Conservation (phyloP, 2,329 filamentous ascomycete genomes). For the Colletotrichum limetticola region DNA sequence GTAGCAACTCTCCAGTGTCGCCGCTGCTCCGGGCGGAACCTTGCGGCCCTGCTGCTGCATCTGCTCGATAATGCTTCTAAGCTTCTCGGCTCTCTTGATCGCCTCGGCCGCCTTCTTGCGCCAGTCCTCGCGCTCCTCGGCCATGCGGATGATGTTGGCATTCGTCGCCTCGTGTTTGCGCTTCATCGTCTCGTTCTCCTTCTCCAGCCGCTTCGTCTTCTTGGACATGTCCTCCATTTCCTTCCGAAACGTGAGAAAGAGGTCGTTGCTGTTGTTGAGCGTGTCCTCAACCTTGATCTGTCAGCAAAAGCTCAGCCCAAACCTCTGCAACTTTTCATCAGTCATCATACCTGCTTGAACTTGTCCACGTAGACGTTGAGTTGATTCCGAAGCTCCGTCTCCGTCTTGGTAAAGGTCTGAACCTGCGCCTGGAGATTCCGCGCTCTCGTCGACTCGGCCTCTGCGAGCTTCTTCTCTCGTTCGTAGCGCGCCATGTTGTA, state of each 20-base stretch:
- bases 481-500: constrained; percentile 90
- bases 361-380: constrained; percentile 99
- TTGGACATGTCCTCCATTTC: constrained; percentile 99
- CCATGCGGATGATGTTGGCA: constrained; percentile 96
- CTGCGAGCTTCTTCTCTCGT: constrained; percentile 88
- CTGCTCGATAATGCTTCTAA: constrained; percentile 93
- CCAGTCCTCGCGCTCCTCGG: constrained; percentile 88
- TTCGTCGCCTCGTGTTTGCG: constrained; percentile 94
- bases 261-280: constrained; percentile 96
- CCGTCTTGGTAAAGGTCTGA: constrained; percentile 94
- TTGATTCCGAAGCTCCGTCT: constrained; percentile 92
- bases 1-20: constrained; percentile 69
- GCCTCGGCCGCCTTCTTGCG: constrained; percentile 68
- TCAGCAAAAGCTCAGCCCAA: constrained; percentile 36
- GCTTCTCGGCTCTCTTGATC: constrained; percentile 84
- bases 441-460: constrained; percentile 81
- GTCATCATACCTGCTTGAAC: constrained; percentile 89
- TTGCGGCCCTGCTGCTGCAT: constrained; percentile 96
- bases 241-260: constrained; percentile 96
- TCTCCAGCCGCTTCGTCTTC: constrained; percentile 96
- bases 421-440: constrained; percentile 91
- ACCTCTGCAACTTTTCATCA: neutral
- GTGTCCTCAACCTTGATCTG: constrained; percentile 89
- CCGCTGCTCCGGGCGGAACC: constrained; percentile 71
- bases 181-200: constrained; percentile 91